phyloP scores from a whole-genome alignment of 768 basidiomycete genomes.

The Trametes cubensis region DNA sequence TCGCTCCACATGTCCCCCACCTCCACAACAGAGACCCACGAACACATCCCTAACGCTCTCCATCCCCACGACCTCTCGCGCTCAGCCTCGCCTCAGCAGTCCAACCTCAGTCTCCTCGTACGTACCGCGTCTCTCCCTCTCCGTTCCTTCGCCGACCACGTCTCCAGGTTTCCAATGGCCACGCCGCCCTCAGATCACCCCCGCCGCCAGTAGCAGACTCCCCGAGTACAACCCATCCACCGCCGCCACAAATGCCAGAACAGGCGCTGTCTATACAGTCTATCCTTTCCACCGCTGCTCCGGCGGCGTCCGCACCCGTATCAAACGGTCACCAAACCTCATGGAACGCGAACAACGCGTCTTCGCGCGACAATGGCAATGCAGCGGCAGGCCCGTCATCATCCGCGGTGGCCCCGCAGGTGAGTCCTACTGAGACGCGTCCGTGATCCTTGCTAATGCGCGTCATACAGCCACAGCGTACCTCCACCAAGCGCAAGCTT shows the following conservation, averaged over 20 bases:
- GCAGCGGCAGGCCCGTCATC: slow-evolving; percentile 16
- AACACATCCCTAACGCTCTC: slow-evolving; percentile 39
- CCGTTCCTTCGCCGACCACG: slow-evolving; percentile 36
- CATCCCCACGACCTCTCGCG: slow-evolving; percentile 55
- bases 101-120: slow-evolving; percentile 44
- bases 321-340: slow-evolving; percentile 12
- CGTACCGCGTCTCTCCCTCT: slow-evolving; percentile 32
- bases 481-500: slow-evolving; percentile 73
- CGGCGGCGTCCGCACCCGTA: not conserved
- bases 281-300: slow-evolving; percentile 17
- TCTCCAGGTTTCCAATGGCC: slow-evolving; percentile 38
- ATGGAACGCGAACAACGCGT: slow-evolving; percentile 15
- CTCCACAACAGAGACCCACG: slow-evolving; percentile 35
- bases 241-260: slow-evolving; percentile 14
- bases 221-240: not conserved
- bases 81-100: slow-evolving; percentile 46
- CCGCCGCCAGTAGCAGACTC: slow-evolving; percentile 22
- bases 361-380: slow-evolving; percentile 16
- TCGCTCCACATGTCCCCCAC: slow-evolving; percentile 42
- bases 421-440: slow-evolving; percentile 3
- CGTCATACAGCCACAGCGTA: slow-evolving; percentile 36
- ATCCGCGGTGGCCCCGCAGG: slow-evolving; percentile 12
- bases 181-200: slow-evolving; percentile 36
- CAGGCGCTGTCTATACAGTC: slow-evolving; percentile 18
- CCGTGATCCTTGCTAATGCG: slow-evolving; percentile 22